phyloP scores from a whole-genome alignment of 164 flowering plant species.

The Buxus sempervirens region DNA sequence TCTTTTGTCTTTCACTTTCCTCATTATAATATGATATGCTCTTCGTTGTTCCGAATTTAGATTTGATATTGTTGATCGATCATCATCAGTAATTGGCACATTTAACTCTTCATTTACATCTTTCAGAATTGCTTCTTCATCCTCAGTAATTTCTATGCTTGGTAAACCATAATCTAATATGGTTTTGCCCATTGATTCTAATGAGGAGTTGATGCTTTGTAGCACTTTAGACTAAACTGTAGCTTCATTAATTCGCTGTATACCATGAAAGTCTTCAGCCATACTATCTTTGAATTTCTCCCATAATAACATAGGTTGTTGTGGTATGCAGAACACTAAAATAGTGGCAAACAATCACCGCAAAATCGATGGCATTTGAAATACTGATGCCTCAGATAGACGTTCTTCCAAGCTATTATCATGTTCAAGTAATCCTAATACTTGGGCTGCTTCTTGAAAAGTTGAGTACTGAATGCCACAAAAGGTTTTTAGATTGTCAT shows the following conservation, averaged over 20 bases:
- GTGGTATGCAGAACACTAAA: neutral
- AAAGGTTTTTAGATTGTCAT: neutral
- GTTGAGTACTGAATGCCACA: neutral
- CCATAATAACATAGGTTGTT: neutral
- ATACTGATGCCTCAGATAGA: neutral
- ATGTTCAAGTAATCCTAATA: neutral
- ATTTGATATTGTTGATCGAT: neutral
- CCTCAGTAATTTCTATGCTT: neutral
- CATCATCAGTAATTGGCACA: neutral
- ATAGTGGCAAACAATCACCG: neutral
- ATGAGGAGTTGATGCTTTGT: too few species aligned
- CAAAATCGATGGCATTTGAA: neutral
- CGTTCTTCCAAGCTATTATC: neutral
- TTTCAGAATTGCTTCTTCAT: neutral
- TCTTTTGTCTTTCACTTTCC: neutral
- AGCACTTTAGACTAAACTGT: too few species aligned
- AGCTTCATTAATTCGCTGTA: too few species aligned
- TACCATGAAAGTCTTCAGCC: constrained; percentile 16
- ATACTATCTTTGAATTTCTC: neutral
- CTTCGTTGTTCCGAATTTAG: neutral
- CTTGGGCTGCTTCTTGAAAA: neutral
- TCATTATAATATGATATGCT: neutral
- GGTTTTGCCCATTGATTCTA: neutral
- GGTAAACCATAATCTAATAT: neutral
- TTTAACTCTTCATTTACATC: constrained; percentile 2